Base-by-base conservation (phyloP, 2,329 filamentous ascomycete species). In the Kalmusia sp. region DNA sequence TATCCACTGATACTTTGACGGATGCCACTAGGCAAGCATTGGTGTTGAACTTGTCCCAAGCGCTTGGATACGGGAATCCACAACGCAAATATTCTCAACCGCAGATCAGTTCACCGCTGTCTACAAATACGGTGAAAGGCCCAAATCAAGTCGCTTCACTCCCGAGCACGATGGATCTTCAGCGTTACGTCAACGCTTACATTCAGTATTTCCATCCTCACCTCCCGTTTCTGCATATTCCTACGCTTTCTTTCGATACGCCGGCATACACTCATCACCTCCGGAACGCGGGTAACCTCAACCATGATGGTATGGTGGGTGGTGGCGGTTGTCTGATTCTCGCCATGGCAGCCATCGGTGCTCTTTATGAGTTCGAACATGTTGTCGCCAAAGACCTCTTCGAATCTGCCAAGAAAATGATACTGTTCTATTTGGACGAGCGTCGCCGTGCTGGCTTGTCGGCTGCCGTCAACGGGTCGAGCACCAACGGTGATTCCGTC, bases 361-460 rank as follows among this genome's bases (percentile, higher is more conserved):
- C 91, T 30, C 80, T 97, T 33, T 97, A 96, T 76, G 93, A 97
- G 76, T 86, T 88, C 69, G 93, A 98, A 54, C 86, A 88, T 53
- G 81, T 82, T 24, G 84, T 89, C 50, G 96, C 93, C 21, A 90
- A 89, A 71, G 90, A 96, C 40, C 77, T 99, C 6, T 97, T 97
- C 67, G 91, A 96, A 63, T 89, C 92, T 70, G 91, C 93, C 43
- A 97, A 97, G 80, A 96, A 92, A 77, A 92, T 96, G 88, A 96
- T 98, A 52, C 88, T 93, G 59, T 82, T 93, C 56, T 96, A 96
- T 70, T 84, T 99, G 28, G 93, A 98, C 72, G 92, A 96, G 73
- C 85, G 92, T 52, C 87, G 92, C 60, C 93, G 93, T 72, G 89
- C 90, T 48, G 92, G 96, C 69, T 88, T 96, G 72, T 82, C 83